Evolutionary conservation across 257 asterid genomes (phyloP).

Genomic region (Forsythia viridissima): DNA sequence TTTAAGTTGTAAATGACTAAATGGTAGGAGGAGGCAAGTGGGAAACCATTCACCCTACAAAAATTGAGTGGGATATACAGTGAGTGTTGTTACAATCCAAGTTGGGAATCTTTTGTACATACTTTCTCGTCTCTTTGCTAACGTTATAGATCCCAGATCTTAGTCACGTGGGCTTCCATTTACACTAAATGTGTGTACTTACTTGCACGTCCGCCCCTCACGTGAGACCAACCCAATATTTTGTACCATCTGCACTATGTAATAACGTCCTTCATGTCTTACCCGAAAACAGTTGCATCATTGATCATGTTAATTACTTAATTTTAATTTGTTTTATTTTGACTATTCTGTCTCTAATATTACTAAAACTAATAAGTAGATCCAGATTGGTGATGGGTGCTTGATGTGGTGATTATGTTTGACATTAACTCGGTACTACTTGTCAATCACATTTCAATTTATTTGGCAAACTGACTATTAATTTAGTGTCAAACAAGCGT

Average conservation of each 20-base stretch:
- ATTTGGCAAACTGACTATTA: too few species aligned
- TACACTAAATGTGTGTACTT: neutral
- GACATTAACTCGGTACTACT: too few species aligned
- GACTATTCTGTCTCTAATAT: too few species aligned
- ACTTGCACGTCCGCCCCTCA: neutral
- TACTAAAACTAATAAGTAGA: too few species aligned
- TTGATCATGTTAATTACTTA: too few species aligned
- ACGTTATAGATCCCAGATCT: conserved; percentile 1
- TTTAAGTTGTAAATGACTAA: too few species aligned
- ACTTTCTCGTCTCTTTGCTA: neutral
- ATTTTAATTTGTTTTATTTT: too few species aligned
- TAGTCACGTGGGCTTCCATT: neutral
- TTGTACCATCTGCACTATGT: neutral
- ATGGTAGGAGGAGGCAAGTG: neutral
- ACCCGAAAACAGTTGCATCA: neutral
- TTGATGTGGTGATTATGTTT: too few species aligned
- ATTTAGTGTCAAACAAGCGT: too few species aligned
- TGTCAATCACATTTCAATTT: too few species aligned
- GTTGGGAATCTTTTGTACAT: neutral
- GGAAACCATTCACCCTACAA: neutral
- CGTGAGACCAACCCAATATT: neutral
- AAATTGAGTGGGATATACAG: neutral
- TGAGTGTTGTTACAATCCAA: neutral
- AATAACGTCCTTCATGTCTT: neutral
- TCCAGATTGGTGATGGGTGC: too few species aligned